A percentile compares a stretch with the other conserved stretches of the same genome.
Conservation (phyloP, 192 early-diverging fungal species). For the Entophlyctis luteolus region DNA sequence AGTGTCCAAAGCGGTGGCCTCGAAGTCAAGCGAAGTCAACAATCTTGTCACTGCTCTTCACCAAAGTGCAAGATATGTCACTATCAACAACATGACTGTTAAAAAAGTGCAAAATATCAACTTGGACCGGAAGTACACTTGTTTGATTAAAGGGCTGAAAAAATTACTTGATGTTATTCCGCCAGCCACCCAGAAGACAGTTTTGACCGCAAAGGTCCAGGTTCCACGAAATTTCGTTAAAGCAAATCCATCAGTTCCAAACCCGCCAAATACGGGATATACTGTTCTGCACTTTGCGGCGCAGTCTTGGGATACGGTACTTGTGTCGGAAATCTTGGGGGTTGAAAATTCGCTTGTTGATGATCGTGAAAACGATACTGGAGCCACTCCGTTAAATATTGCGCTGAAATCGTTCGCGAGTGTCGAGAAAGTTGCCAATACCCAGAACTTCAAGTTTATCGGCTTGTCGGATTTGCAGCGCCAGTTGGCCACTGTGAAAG, state of each 20-base stretch:
- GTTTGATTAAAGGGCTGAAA: not conserved
- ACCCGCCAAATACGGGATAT: constrained; percentile 1
- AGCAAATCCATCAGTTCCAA: constrained; percentile 1
- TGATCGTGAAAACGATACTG: no score
- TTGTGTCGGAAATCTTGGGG: constrained; percentile 12
- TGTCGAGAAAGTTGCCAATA: not conserved
- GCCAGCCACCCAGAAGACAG: not conserved
- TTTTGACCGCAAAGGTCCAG: not conserved
- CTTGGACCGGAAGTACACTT: not conserved
- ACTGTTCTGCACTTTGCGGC: constrained; percentile 29
- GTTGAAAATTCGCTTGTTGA: not conserved
- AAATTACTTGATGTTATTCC: not conserved
- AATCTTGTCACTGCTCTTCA: no score
- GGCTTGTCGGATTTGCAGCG: not conserved
- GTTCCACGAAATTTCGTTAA: constrained; percentile 10
- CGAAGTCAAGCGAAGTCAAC: no score
- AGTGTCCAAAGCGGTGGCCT: no score
- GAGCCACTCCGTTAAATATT: not conserved
- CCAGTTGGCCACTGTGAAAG: not conserved
- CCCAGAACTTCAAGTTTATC: not conserved
- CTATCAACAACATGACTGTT: not conserved
- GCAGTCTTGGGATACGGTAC: not conserved
- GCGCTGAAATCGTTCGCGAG: not conserved
- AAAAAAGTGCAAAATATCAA: not conserved
- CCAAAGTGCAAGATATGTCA: no score